phyloP scores from a whole-genome alignment of 148 eudicot genomes.

The Chenopodium formosanum region DNA sequence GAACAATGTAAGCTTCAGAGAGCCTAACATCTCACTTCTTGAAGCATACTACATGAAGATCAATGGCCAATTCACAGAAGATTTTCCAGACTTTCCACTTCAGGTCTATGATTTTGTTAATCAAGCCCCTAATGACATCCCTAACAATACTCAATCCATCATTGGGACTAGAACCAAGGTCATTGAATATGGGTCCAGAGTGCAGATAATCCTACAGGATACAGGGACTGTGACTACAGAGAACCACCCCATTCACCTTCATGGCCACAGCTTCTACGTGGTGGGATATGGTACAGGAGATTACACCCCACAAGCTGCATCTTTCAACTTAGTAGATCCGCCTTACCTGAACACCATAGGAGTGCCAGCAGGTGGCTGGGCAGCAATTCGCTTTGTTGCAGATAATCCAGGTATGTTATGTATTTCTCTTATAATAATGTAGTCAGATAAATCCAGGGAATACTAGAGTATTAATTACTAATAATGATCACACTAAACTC shows the following conservation, averaged over 20 bases:
- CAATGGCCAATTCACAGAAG: slow-evolving; percentile 49
- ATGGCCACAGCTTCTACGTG: slow-evolving; percentile 65
- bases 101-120: slow-evolving; percentile 58
- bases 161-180: slow-evolving; percentile 52
- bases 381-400: slow-evolving; percentile 59
- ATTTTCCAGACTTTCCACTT: slow-evolving; percentile 54
- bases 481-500: neutral
- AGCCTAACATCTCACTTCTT: slow-evolving; percentile 50
- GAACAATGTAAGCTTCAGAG: slow-evolving; percentile 58
- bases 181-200: slow-evolving; percentile 48
- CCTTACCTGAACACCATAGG: slow-evolving; percentile 62
- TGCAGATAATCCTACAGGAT: slow-evolving; percentile 60
- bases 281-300: slow-evolving; percentile 64
- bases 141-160: slow-evolving; percentile 42
- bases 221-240: slow-evolving; percentile 62
- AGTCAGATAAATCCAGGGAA: neutral
- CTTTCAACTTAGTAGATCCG: slow-evolving; percentile 62
- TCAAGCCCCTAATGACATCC: slow-evolving; percentile 57
- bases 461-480: neutral
- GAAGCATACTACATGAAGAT: slow-evolving; percentile 59
- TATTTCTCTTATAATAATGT: neutral
- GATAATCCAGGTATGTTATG: slow-evolving; percentile 63
- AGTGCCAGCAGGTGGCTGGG: slow-evolving; percentile 74
- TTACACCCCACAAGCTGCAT: slow-evolving; percentile 48
- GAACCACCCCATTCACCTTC: slow-evolving; percentile 71